A percentile compares a stretch with the other conserved stretches of the same genome.
Evolutionary conservation across 768 basidiomycete species (phyloP).

Genomic region (Saitozyma podzolica): DNA sequence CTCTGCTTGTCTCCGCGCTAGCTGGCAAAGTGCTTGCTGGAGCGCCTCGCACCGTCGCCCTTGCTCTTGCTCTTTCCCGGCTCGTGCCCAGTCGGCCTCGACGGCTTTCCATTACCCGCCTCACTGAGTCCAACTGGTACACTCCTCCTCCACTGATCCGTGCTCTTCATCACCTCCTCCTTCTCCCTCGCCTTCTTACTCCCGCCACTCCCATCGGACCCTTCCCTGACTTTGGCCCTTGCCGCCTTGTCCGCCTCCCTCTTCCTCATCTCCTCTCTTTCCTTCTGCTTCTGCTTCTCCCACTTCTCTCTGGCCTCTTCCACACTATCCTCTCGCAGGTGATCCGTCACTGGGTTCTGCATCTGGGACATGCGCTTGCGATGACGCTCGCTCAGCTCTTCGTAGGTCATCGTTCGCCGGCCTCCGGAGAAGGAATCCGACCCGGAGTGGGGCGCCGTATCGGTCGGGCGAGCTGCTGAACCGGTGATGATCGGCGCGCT

Average conservation of each 20-base stretch:
- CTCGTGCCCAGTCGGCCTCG: background rate
- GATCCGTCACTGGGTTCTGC: slow-evolving; percentile 79
- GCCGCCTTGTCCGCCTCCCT: slow-evolving; percentile 71
- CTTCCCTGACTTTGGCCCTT: slow-evolving; percentile 21
- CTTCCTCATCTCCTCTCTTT: slow-evolving; percentile 71
- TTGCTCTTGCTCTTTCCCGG: slow-evolving; percentile 54
- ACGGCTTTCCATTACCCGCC: background rate
- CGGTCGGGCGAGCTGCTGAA: slow-evolving; percentile 7
- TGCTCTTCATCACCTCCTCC: slow-evolving; percentile 18
- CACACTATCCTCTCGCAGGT: slow-evolving; percentile 71
- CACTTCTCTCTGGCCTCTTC: slow-evolving; percentile 75
- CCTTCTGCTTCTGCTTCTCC: slow-evolving; percentile 72
- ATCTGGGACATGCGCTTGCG: slow-evolving; percentile 77
- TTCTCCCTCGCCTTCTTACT: slow-evolving; percentile 32
- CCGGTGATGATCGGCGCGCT: slow-evolving; percentile 19
- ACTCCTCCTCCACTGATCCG: slow-evolving; percentile 57
- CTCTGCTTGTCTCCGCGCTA: background rate
- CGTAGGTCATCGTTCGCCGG: slow-evolving; percentile 67
- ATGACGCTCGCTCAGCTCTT: slow-evolving; percentile 82
- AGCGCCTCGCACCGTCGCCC: slow-evolving; percentile 7
- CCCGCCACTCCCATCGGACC: slow-evolving; percentile 4
- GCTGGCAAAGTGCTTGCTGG: slow-evolving; percentile 23
- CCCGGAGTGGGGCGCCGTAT: background rate
- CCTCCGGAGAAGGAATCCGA: background rate
- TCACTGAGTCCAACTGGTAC: slow-evolving; percentile 18